Evolutionary conservation across 345 rosid species (phyloP).

Genomic region (Populus pruinosa): DNA sequence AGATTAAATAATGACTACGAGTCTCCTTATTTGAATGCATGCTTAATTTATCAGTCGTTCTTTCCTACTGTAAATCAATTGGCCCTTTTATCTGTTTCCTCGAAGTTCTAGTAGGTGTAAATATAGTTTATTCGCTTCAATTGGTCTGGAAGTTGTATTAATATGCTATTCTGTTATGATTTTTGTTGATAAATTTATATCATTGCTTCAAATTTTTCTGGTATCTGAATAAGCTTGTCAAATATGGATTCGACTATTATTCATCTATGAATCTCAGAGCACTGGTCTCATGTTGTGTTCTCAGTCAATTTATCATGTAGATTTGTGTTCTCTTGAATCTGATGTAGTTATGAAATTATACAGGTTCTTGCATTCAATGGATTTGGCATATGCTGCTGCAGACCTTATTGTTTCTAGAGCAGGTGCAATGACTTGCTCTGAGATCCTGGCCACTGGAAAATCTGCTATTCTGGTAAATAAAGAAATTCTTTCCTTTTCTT

Average conservation of each 20-base stretch:
- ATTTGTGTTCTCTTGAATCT: not conserved
- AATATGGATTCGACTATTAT: not conserved
- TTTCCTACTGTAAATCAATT: no score
- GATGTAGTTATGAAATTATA: constrained; percentile 19
- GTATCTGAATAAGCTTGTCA: no score
- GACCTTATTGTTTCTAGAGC: constrained; percentile 82
- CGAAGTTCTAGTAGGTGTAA: not conserved
- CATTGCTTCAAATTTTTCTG: not conserved
- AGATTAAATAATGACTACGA: not conserved
- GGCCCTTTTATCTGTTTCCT: not conserved
- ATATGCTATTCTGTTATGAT: no score
- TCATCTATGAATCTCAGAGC: not conserved
- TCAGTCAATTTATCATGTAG: no score
- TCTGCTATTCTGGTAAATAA: constrained; percentile 69
- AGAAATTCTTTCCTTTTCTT: not conserved
- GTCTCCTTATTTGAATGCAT: not conserved
- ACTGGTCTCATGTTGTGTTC: not conserved
- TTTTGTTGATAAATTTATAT: not conserved
- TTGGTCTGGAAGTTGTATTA: not conserved
- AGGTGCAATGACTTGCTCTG: constrained; percentile 92
- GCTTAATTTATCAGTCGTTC: no score
- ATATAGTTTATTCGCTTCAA: not conserved
- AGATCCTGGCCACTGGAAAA: constrained; percentile 80
- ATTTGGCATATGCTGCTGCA: constrained; percentile 84
- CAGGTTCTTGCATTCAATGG: constrained; percentile 78